A percentile compares a stretch with the other conserved stretches of the same genome.
These are phyloP conservation scores for Lizanozyma gosingica DNA, from an alignment of 1,139 yeast genomes.

Conservation along the genomic window DNA sequence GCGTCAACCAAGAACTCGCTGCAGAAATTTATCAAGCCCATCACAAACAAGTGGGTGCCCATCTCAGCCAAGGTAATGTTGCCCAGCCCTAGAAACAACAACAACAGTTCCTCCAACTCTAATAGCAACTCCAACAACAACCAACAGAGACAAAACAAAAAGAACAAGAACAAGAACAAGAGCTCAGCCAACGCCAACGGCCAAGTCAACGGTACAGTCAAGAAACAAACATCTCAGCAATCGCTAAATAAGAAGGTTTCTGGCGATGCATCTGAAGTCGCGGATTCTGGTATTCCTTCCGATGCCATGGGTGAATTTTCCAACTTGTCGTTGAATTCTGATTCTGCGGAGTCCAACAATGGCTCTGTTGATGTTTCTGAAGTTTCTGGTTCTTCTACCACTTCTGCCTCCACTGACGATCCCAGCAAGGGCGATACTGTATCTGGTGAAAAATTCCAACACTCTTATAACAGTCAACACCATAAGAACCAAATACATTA, in stretches of 20 bases:
- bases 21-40: slow-evolving; percentile 45
- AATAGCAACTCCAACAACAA: slow-evolving; percentile 7
- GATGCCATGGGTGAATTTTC: too few relatives aligned
- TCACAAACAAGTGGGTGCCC: slow-evolving; percentile 87
- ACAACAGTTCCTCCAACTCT: slow-evolving; percentile 6
- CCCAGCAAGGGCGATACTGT: not conserved
- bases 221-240: slow-evolving; percentile 3
- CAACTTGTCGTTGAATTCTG: too few relatives aligned
- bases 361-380: slow-evolving; percentile 2
- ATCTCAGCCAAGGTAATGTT: slow-evolving; percentile 64
- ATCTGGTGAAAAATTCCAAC: not conserved
- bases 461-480: not conserved
- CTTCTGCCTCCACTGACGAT: too few relatives aligned
- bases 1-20: slow-evolving; percentile 22
- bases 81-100: slow-evolving; percentile 20
- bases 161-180: slow-evolving; percentile 6
- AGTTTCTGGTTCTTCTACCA: too few relatives aligned
- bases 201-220: slow-evolving; percentile 6
- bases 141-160: slow-evolving; percentile 1
- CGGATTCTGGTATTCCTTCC: not conserved
- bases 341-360: too few relatives aligned
- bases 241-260: slow-evolving; percentile 3
- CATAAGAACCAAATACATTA: not conserved
- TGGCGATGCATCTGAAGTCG: slow-evolving; percentile 1
- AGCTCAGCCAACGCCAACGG: slow-evolving; percentile 9